These are phyloP conservation scores for Glycine tomentella DNA, from an alignment of 306 rosid species.

Conservation along the genomic window DNA sequence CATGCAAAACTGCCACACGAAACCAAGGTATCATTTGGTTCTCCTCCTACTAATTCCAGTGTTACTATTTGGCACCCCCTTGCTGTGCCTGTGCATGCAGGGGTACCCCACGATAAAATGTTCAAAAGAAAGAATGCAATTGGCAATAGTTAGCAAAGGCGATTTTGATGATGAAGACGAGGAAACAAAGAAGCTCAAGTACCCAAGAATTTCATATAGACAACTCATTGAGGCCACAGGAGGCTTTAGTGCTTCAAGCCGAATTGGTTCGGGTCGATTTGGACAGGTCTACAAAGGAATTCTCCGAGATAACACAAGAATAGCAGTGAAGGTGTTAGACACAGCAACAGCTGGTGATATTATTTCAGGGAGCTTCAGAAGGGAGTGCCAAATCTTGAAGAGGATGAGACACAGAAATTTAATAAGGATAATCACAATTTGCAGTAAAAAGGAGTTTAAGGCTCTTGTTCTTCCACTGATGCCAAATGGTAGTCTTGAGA, in stretches of 20 bases:
- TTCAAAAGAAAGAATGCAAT: conserved; percentile 42
- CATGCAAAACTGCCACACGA: conserved; percentile 59
- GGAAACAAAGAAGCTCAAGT: conserved; percentile 59
- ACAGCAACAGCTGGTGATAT: conserved; percentile 50
- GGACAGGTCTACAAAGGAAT: conserved; percentile 78
- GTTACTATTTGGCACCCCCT: conserved; percentile 53
- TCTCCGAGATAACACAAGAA: conserved; percentile 63
- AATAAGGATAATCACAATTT: conserved; percentile 72
- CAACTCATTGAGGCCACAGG: conserved; percentile 71
- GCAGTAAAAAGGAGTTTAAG: conserved; percentile 73
- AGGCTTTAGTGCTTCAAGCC: conserved; percentile 69
- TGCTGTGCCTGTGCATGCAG: conserved; percentile 45
- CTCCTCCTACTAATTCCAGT: conserved; percentile 48
- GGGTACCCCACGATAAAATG: conserved; percentile 41
- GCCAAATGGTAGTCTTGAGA: conserved; percentile 78
- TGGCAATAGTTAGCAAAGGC: conserved; percentile 43
- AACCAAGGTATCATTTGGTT: conserved; percentile 44
- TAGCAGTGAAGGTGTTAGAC: conserved; percentile 77
- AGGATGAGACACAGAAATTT: conserved; percentile 73
- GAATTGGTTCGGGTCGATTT: conserved; percentile 73
- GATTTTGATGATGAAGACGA: conserved; percentile 53
- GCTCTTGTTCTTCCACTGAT: conserved; percentile 84
- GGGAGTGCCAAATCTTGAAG: conserved; percentile 70
- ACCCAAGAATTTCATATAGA: conserved; percentile 69
- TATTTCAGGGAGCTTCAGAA: conserved; percentile 63